A percentile compares a stretch with the other conserved stretches of the same genome.
Conservation (phyloP, 441 rosid genomes). For the Erysimum cheiri region DNA sequence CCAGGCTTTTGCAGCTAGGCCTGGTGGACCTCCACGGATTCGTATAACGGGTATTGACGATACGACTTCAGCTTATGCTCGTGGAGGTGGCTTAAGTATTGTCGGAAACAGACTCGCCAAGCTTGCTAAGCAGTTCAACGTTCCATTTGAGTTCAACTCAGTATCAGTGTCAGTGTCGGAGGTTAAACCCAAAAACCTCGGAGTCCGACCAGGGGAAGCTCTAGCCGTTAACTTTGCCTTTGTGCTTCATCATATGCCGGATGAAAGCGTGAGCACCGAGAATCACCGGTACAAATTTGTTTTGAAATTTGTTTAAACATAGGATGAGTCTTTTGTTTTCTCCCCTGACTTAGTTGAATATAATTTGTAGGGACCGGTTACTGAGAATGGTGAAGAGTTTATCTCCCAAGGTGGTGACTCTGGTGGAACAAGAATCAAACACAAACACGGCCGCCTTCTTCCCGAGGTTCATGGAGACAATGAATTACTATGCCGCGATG, state of each 20-base stretch:
- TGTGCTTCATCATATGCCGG: slow-evolving; percentile 85
- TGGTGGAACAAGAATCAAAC: slow-evolving; percentile 92
- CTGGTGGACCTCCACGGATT: slow-evolving; percentile 87
- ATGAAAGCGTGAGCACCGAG: slow-evolving; percentile 85
- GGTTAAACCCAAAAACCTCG: slow-evolving; percentile 54
- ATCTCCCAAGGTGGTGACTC: slow-evolving; percentile 82
- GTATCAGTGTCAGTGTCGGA: slow-evolving; percentile 60
- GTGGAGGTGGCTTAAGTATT: slow-evolving; percentile 72
- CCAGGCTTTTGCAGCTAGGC: slow-evolving; percentile 95
- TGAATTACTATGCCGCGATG: slow-evolving; percentile 82
- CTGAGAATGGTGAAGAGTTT: slow-evolving; percentile 74
- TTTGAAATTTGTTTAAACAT: not conserved
- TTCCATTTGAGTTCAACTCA: slow-evolving; percentile 78
- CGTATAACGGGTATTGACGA: slow-evolving; percentile 81
- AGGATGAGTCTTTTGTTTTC: not conserved
- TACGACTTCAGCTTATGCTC: slow-evolving; percentile 75
- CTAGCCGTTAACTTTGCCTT: slow-evolving; percentile 85
- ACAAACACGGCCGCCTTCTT: slow-evolving; percentile 88
- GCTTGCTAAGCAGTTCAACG: slow-evolving; percentile 66
- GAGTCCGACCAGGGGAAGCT: slow-evolving; percentile 64
- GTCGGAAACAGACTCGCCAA: slow-evolving; percentile 70
- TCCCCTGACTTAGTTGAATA: slow-evolving; percentile 6
- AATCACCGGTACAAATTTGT: slow-evolving; percentile 51
- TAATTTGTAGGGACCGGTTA: slow-evolving; percentile 57
- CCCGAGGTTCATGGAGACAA: slow-evolving; percentile 76